Evolutionary conservation across 306 rosid genomes (phyloP), one percentile per base, ranked within the genome.

Genomic region (Gastrolobium bilobum): DNA sequence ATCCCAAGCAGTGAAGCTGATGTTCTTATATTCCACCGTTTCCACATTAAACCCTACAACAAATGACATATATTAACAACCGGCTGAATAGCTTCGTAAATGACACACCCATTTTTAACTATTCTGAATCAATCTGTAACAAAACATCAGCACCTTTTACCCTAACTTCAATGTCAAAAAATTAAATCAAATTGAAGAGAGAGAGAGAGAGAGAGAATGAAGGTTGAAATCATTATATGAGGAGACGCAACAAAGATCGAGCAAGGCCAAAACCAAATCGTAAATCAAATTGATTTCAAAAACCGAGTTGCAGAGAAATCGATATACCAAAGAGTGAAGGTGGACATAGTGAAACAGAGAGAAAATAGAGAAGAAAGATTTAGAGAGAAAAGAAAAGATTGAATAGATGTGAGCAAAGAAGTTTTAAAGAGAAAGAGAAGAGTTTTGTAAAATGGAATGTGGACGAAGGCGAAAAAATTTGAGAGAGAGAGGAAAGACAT

Each of bases 1-100:
- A 87, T 93, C 98, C 98, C 98, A 93, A 56, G 91, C 98, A 51
- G 98, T 93, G 81, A 93, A 93, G 91, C 98, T 93, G 84, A 93
- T 93, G 97, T 93, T 93, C 89, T 93, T 91, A 75, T 93, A 93
- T 80, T 91, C 97, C 72, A 93, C 97, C 3, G 98, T 93, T 90
- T 93, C 98, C 79, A 93, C 98, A 62, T 93, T 93, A 81, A 93
- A 93, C 43, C 97, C 98, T 93, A 79, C 63, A 75, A 34, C 77
- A 63, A 64, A 68, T 5, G n/a, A 77, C 3, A 39, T 7, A 68
- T 31, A 77, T 72, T 13, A 78, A 93, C n/a, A 93, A 74, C 70
- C 97, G 92, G 82, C 94, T 88, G 80, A 93, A 93, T 1, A 93
- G 92, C 94, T 93, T 93, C 57, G 97, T 89, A 90, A 93, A 93